Percentiles rank a stretch among this genome's conserved stretches.
These are phyloP conservation scores for Epichloe festucae DNA, from an alignment of 2,329 filamentous ascomycete genomes.

Conservation along the genomic window DNA sequence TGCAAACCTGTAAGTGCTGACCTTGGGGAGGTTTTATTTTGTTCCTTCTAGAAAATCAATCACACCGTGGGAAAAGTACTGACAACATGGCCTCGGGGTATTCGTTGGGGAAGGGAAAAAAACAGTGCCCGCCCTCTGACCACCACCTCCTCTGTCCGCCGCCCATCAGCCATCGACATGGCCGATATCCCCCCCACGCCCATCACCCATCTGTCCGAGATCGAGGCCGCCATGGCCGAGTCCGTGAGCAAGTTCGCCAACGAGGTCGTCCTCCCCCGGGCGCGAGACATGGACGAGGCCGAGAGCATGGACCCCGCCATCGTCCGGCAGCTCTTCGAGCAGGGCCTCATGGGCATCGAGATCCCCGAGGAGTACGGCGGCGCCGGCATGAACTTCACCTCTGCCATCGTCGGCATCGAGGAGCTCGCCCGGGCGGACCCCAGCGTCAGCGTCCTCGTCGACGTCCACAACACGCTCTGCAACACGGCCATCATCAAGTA, in stretches of 20 bases:
- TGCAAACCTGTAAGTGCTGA: constrained; percentile 13
- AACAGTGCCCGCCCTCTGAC: constrained; percentile 39
- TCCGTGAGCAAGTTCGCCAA: constrained; percentile 82
- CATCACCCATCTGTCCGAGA: constrained; percentile 84
- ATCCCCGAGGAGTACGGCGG: constrained; percentile 96
- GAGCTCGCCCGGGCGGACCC: constrained; percentile 90
- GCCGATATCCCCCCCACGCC: constrained; percentile 79
- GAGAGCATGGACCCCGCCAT: constrained; percentile 83
- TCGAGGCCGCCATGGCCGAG: constrained; percentile 79
- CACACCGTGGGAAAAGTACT: no score
- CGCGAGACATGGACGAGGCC: constrained; percentile 93
- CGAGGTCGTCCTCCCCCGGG: constrained; percentile 80
- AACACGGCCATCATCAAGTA: constrained; percentile 87
- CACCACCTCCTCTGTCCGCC: constrained; percentile 40
- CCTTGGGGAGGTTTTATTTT: not conserved
- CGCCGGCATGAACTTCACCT: constrained; percentile 96
- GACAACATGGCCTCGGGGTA: no score
- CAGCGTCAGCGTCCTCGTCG: constrained; percentile 85
- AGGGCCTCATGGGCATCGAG: constrained; percentile 93
- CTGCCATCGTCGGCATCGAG: constrained; percentile 92
- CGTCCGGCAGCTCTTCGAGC: constrained; percentile 90
- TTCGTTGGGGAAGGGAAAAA: no score
- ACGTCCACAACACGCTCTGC: constrained; percentile 96
- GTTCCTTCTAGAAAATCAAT: not conserved
- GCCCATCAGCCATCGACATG: constrained; percentile 42